Conservation (phyloP, 352 stramenopile species). For the Peronospora tabacina region DNA sequence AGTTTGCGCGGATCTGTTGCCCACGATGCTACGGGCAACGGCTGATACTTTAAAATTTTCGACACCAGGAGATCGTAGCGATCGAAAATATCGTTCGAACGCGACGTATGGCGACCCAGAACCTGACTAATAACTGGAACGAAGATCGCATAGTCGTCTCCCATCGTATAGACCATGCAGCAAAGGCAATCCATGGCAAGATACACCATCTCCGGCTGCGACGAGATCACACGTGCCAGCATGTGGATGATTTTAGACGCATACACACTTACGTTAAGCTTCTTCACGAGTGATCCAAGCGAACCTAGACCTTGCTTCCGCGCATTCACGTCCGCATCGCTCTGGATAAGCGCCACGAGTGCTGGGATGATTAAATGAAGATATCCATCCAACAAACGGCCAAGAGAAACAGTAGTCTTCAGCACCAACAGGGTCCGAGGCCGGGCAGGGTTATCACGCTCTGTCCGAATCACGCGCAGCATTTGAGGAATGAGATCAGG, state of each 20-base stretch:
- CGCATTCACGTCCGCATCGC: conserved; percentile 71
- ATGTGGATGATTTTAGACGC: conserved; percentile 88
- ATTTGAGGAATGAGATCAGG: conserved; percentile 84
- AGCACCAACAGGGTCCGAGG: conserved; percentile 71
- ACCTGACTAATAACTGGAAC: conserved; percentile 82
- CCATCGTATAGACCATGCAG: conserved; percentile 87
- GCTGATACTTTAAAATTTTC: conserved; percentile 84
- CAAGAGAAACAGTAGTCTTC: conserved; percentile 71
- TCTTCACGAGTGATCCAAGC: conserved; percentile 80
- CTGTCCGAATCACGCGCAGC: conserved; percentile 76
- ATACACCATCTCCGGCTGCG: conserved; percentile 77
- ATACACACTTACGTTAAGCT: conserved; percentile 84
- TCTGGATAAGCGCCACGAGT: conserved; percentile 77
- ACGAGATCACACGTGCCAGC: conserved; percentile 75
- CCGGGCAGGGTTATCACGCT: conserved; percentile 57
- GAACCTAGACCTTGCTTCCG: conserved; percentile 76
- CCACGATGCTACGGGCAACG: conserved; percentile 75
- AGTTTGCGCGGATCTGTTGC: conserved; percentile 61
- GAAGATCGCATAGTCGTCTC: conserved; percentile 85
- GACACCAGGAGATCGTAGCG: conserved; percentile 83
- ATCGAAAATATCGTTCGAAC: conserved; percentile 81
- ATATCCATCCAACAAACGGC: conserved; percentile 72
- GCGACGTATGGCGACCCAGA: conserved; percentile 56
- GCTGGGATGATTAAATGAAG: conserved; percentile 80
- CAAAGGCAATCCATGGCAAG: conserved; percentile 84